These are phyloP conservation scores for Effrenium voratum DNA, from an alignment of 73 alveolate genomes.

Conservation along the genomic window DNA sequence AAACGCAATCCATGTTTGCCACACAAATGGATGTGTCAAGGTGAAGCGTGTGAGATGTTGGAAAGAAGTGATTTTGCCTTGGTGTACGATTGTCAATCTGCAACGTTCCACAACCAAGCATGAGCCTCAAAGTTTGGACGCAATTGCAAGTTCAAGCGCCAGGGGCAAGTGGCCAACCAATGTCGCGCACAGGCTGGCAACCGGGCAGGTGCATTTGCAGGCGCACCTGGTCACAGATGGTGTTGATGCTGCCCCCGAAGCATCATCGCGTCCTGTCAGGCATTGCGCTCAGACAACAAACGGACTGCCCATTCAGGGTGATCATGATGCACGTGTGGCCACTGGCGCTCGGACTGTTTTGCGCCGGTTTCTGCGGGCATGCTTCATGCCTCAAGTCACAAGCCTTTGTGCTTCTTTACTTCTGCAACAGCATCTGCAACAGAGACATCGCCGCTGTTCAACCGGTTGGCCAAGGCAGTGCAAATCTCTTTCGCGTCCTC, in stretches of 20 bases:
- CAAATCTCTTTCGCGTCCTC: neutral
- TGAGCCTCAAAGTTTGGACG: neutral
- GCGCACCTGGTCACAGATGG: too few species aligned
- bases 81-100: neutral
- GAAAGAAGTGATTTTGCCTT: neutral
- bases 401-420: neutral
- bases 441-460: neutral
- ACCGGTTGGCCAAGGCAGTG: neutral
- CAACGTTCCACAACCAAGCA: neutral
- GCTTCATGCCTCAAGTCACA: neutral
- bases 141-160: too few species aligned
- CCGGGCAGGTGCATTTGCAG: too few species aligned
- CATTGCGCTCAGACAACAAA: neutral
- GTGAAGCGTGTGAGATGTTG: neutral
- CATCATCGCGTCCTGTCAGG: neutral
- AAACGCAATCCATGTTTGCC: neutral
- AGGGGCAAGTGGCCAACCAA: too few species aligned
- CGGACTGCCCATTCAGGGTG: neutral
- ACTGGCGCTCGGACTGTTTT: neutral
- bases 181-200: too few species aligned
- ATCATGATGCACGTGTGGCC: neutral
- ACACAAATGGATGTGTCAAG: neutral
- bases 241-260: too few species aligned
- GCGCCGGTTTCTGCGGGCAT: neutral
- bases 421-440: neutral